These are phyloP conservation scores for Carnegiea gigantea DNA, from an alignment of 179 eudicot species.

Conservation along the genomic window DNA sequence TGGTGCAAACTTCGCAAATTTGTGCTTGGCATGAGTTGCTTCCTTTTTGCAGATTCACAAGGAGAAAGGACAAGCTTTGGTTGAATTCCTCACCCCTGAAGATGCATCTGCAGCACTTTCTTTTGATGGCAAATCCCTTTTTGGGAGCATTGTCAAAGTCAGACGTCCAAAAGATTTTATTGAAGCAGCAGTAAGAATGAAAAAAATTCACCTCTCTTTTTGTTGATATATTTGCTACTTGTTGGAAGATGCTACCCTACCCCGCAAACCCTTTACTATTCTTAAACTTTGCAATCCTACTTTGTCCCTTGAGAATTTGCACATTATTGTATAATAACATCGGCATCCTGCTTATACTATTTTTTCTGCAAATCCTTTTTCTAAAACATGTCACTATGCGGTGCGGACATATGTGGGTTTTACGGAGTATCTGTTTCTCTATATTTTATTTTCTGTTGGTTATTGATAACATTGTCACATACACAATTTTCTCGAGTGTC, in stretches of 20 bases:
- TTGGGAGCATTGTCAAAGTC: conserved; percentile 68
- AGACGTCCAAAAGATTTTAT: conserved; percentile 89
- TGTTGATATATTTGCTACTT: conserved; percentile 7
- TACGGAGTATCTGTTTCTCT: not conserved
- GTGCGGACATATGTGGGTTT: not conserved
- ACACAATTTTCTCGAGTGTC: not conserved
- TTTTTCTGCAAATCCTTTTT: not conserved
- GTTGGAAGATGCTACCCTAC: conserved; percentile 14
- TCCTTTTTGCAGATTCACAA: conserved; percentile 68
- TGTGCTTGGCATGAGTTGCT: conserved; percentile 11
- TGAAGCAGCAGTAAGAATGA: conserved; percentile 72
- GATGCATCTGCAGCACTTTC: conserved; percentile 88
- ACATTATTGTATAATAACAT: conserved; percentile 1
- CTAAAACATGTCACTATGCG: not conserved
- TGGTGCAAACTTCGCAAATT: not conserved
- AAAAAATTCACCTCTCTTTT: conserved; percentile 20
- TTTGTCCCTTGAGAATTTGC: not conserved
- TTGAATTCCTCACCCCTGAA: conserved; percentile 97
- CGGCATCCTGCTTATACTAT: not conserved
- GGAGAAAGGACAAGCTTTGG: conserved; percentile 94
- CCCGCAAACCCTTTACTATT: not conserved
- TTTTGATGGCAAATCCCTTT: conserved; percentile 76
- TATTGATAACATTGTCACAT: not conserved
- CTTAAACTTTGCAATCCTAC: not conserved
- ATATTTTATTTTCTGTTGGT: not conserved